These are phyloP conservation scores for Penicillium waksmanii DNA, from an alignment of 495 filamentous ascomycete genomes.

Conservation along the genomic window DNA sequence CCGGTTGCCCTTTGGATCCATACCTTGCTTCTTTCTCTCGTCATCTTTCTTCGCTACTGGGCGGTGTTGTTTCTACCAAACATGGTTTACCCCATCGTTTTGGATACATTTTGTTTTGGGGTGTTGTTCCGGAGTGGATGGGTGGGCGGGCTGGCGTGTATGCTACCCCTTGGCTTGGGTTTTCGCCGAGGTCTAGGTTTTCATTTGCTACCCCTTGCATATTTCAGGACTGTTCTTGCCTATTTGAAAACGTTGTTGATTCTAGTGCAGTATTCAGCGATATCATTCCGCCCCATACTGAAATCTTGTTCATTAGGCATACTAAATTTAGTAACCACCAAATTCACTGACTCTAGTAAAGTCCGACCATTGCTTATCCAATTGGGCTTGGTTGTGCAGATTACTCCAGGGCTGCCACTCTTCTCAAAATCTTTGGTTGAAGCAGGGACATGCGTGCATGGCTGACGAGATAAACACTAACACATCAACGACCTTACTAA, in stretches of 20 bases:
- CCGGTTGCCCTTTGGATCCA: too few species aligned
- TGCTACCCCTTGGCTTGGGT: too few species aligned
- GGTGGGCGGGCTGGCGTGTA: too few species aligned
- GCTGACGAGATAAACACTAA: too few species aligned
- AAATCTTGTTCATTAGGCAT: background rate
- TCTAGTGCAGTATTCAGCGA: background rate
- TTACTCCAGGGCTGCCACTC: too few species aligned
- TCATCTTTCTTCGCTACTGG: background rate
- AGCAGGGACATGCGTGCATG: too few species aligned
- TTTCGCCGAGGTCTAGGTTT: background rate
- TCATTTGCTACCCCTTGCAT: background rate
- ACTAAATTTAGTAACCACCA: background rate
- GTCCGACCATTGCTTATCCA: too few species aligned
- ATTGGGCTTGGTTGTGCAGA: too few species aligned
- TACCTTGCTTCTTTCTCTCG: background rate
- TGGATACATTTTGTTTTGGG: background rate
- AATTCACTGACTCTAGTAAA: too few species aligned
- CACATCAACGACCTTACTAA: too few species aligned
- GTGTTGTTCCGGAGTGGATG: background rate
- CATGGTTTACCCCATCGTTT: background rate
- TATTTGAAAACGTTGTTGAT: background rate
- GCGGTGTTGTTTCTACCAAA: background rate
- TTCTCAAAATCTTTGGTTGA: too few species aligned
- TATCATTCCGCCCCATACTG: background rate
- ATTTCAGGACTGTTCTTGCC: background rate